Evolutionary conservation across 257 asterid species (phyloP).

Genomic region (Rubia yunnanensis): DNA sequence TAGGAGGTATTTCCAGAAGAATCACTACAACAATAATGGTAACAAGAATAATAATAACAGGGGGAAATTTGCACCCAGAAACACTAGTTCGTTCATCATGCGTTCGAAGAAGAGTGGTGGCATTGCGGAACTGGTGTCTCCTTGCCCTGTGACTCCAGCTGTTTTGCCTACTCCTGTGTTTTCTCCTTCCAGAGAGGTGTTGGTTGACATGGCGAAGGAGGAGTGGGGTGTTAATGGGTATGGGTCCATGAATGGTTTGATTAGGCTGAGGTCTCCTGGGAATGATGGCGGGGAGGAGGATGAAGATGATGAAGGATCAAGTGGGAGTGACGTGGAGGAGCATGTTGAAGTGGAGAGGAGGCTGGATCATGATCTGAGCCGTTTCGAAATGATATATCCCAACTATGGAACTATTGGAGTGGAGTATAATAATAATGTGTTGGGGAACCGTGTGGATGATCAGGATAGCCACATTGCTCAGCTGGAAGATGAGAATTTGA

Average conservation of each 20-base stretch:
- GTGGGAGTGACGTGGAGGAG: slow-evolving; percentile 82
- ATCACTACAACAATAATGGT: slow-evolving; percentile 35
- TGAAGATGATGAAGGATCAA: slow-evolving; percentile 64
- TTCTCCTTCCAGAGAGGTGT: slow-evolving; percentile 72
- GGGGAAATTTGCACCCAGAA: slow-evolving; percentile 63
- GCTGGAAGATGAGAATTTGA: slow-evolving; percentile 65
- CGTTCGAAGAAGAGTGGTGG: slow-evolving; percentile 81
- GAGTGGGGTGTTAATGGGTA: slow-evolving; percentile 93
- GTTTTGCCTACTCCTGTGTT: slow-evolving; percentile 71
- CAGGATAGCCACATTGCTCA: slow-evolving; percentile 74
- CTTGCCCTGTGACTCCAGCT: slow-evolving; percentile 69
- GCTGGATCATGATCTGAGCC: slow-evolving; percentile 73
- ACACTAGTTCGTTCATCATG: slow-evolving; percentile 55
- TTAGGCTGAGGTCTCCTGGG: slow-evolving; percentile 70
- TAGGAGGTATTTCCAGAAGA: slow-evolving; percentile 45
- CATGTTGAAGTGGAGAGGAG: slow-evolving; percentile 79
- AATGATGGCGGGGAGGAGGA: slow-evolving; percentile 56
- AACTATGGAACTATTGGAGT: slow-evolving; percentile 25
- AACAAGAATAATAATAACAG: slow-evolving; percentile 25
- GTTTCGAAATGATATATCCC: slow-evolving; percentile 78
- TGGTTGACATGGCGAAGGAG: slow-evolving; percentile 79
- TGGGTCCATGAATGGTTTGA: slow-evolving; percentile 81
- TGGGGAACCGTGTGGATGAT: slow-evolving; percentile 79
- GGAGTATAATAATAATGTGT: slow-evolving; percentile 42
- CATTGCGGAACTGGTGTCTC: slow-evolving; percentile 68